Evolutionary conservation across 2,329 filamentous ascomycete species (phyloP), one percentile per base, ranked within the genome.

Genomic region (Chaetoscypha palmicola): DNA sequence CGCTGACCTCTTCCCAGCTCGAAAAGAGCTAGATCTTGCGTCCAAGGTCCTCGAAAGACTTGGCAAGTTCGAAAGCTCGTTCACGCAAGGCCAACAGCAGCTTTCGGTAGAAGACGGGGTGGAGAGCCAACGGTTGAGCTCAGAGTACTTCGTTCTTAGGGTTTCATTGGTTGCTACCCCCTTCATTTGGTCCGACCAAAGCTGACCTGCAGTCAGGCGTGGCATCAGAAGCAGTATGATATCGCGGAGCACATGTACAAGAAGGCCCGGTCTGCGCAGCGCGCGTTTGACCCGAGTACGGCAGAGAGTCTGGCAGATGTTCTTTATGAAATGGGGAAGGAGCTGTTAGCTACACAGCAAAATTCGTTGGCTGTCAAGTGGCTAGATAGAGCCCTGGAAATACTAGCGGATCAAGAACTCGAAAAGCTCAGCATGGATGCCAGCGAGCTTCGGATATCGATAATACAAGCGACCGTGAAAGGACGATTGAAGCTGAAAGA

Each of bases 171-270:
- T 88, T 64, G 31, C 48, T 23, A 22, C 11, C 19, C 31, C 5
- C 23, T 17, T 31, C 16, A 30, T 21, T 11, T 38, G 5, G 17
- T 17, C 3, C 9, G 3, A 71, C 40, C 38, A 12, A 8, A 28
- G 49, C 41, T 41, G 32, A 53, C n/a, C 47, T 46, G 19, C 9
- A n/a, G 20, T 11, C 38, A 91, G 86, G 76, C 81, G 22, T 94
- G 83, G 80, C 79, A 80, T 54, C 81, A 89, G 58, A 71, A 77
- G 31, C 76, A 82, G 31, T 69, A 84, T 11, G 84, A 91, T 45
- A 74, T 89, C 37, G 86, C 86, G 21, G 86, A 94, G 43, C 79
- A 87, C 61, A 79, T 92, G 70, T 90, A 83, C 62, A 64, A 64
- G 26, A 85, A 85, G 54, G 64, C 77, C 1, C 64, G 67, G 54